Evolutionary conservation across 2,329 filamentous ascomycete genomes (phyloP).

Genomic region (Truncatella angustata): DNA sequence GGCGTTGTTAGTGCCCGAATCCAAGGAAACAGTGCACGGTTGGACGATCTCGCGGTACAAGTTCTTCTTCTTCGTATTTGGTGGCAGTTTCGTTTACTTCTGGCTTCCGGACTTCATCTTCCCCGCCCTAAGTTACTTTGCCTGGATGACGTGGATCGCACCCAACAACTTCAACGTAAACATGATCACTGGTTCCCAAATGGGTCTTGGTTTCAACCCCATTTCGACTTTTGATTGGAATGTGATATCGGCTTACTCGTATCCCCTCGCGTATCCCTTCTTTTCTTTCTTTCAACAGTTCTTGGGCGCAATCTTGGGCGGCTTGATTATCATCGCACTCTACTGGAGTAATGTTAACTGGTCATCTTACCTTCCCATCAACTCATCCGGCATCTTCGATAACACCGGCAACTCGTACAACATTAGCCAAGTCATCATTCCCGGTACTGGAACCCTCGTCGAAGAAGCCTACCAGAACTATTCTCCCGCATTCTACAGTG

Average conservation of each 20-base stretch:
- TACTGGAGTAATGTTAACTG: constrained; percentile 13
- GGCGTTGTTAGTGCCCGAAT: constrained; percentile 34
- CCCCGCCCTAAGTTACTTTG: constrained; percentile 39
- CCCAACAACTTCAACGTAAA: constrained; percentile 19
- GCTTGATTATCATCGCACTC: constrained; percentile 15
- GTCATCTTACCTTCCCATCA: constrained; percentile 30
- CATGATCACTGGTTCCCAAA: constrained; percentile 21
- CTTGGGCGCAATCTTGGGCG: constrained; percentile 15
- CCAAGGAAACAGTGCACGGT: not conserved
- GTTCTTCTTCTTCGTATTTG: constrained; percentile 42
- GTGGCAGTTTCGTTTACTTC: constrained; percentile 45
- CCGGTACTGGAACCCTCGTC: too few relatives aligned
- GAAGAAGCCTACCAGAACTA: constrained; percentile 19
- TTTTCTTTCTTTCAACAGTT: constrained; percentile 57
- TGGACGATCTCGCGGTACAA: constrained; percentile 39
- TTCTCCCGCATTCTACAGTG: not conserved
- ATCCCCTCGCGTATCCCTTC: constrained; percentile 50
- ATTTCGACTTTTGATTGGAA: constrained; percentile 12
- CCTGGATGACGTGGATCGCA: constrained; percentile 51
- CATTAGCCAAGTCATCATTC: not conserved
- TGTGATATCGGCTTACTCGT: constrained; percentile 38
- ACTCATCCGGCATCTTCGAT: not conserved
- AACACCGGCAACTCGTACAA: not conserved
- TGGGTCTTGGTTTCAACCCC: constrained; percentile 17
- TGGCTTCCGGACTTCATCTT: constrained; percentile 48